Conservation (phyloP, 306 rosid genomes). For the Cucurbita ficifolia region DNA sequence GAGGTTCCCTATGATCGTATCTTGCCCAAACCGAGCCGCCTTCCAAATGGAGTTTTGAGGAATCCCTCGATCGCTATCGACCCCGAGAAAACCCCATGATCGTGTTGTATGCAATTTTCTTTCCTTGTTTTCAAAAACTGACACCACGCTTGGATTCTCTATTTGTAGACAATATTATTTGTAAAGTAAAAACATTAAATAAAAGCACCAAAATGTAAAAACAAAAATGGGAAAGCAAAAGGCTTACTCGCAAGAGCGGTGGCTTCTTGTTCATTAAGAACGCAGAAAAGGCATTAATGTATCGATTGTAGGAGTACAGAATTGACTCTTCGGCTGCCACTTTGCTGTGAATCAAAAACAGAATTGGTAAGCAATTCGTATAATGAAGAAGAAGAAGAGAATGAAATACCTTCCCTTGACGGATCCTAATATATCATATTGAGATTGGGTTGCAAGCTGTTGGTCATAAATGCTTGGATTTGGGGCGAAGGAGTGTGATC, state of each 20-base stretch:
- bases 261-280: conserved; percentile 32
- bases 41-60: conserved; percentile 20
- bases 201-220: no score
- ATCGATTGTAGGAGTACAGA: conserved; percentile 29
- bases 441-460: conserved; percentile 15
- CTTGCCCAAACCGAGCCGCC: conserved; percentile 48
- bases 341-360: conserved; percentile 13
- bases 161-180: no score
- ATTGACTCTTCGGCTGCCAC: conserved; percentile 33
- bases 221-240: no score
- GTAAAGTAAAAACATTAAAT: no score
- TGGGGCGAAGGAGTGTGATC: conserved; percentile 36
- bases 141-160: conserved; percentile 25
- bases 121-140: conserved; percentile 22
- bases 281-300: conserved; percentile 48
- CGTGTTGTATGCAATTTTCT: conserved; percentile 32
- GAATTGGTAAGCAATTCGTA: no score
- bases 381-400: not conserved
- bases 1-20: conserved; percentile 41
- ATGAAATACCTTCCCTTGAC: conserved; percentile 30
- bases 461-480: not conserved
- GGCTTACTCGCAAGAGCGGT: conserved; percentile 21
- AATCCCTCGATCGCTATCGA: conserved; percentile 19
- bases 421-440: conserved; percentile 25
- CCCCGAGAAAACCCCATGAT: conserved; percentile 53